Percentiles rank a stretch among this genome's conserved stretches.
Conservation (phyloP, 805 yeast species). For the Saturnispora hagleri region DNA sequence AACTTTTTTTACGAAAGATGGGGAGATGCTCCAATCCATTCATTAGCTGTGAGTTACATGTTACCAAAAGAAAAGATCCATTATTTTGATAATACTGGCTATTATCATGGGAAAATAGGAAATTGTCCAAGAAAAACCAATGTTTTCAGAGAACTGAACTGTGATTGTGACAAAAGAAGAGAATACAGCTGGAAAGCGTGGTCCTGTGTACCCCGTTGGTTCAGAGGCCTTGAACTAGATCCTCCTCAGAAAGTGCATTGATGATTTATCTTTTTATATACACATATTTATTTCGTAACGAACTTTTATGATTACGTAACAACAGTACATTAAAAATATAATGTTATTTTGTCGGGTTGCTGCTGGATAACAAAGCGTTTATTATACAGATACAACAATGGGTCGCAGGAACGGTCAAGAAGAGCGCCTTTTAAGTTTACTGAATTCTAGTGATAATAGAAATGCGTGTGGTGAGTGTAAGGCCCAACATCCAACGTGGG, state of each 20-base stretch:
- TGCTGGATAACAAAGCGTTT: background rate
- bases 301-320: background rate
- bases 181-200: conserved; percentile 45
- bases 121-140: conserved; percentile 47
- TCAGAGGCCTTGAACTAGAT: conserved; percentile 5
- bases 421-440: conserved; percentile 40
- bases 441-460: conserved; percentile 48
- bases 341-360: background rate
- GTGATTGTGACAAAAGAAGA: conserved; percentile 39
- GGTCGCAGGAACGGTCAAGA: conserved; percentile 17
- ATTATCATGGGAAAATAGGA: conserved; percentile 45
- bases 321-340: no score
- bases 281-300: background rate
- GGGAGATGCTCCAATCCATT: conserved; percentile 75
- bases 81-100: conserved; percentile 51
- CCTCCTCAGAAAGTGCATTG: conserved; percentile 6
- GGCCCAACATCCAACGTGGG: conserved; percentile 53
- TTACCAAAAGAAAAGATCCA: conserved; percentile 40
- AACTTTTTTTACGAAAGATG: conserved; percentile 70
- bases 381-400: background rate
- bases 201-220: conserved; percentile 42
- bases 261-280: background rate
- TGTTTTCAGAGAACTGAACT: conserved; percentile 35
- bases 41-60: conserved; percentile 52
- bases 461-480: conserved; percentile 79